phyloP scores from a whole-genome alignment of 148 eudicot genomes.

The Selenicereus undatus region DNA sequence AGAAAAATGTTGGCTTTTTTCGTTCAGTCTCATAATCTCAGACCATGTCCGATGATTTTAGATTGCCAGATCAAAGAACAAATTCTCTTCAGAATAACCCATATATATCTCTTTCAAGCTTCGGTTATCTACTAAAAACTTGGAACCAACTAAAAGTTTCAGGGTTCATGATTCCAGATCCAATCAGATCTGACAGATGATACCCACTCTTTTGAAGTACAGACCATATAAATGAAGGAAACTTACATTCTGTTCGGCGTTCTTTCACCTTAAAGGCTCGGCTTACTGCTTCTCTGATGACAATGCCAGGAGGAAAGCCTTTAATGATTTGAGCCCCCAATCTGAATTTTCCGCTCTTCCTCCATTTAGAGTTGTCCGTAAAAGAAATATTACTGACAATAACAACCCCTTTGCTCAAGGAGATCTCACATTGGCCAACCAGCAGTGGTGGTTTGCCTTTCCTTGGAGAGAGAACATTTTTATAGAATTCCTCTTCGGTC shows the following conservation, averaged over 20 bases:
- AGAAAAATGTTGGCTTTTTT: neutral
- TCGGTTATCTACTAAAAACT: neutral
- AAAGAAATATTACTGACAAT: conserved; percentile 35
- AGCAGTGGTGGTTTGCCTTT: conserved; percentile 42
- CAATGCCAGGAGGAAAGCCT: conserved; percentile 33
- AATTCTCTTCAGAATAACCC: too few species aligned
- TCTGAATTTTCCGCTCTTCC: conserved; percentile 48
- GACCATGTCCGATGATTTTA: neutral
- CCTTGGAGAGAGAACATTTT: conserved; percentile 37
- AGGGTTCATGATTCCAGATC: neutral
- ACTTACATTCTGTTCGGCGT: conserved; percentile 52
- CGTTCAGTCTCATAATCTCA: neutral
- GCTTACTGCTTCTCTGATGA: conserved; percentile 52
- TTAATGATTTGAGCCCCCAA: conserved; percentile 49
- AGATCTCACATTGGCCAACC: conserved; percentile 29
- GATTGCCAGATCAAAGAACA: neutral
- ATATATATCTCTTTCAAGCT: neutral
- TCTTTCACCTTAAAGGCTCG: conserved; percentile 56
- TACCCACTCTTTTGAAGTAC: neutral
- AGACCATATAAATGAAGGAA: neutral
- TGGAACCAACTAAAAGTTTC: neutral
- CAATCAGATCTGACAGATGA: neutral
- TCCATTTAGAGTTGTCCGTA: conserved; percentile 62
- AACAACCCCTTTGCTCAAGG: conserved; percentile 43
- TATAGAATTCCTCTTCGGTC: conserved; percentile 38